A percentile compares a stretch with the other conserved stretches of the same genome.
Conservation (phyloP, 257 asterid genomes). For the Solanum pimpinellifolium region DNA sequence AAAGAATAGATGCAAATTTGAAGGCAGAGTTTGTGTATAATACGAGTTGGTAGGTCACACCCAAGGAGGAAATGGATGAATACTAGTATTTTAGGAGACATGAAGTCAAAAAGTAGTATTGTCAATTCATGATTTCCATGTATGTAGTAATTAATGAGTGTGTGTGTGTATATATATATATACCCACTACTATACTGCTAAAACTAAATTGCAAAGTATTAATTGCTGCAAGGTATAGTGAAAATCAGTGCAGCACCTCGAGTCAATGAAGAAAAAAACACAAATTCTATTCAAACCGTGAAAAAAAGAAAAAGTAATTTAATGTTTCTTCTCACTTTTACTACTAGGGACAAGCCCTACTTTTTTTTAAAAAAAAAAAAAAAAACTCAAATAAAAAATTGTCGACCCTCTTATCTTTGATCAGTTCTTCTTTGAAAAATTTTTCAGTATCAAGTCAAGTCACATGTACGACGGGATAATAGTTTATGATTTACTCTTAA, state of each 20-base stretch:
- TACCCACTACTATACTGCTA: not conserved
- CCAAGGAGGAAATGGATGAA: slow-evolving; percentile 6
- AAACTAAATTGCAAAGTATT: not conserved
- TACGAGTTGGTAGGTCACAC: slow-evolving; percentile 20
- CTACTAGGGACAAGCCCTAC: not conserved
- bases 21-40: slow-evolving; percentile 14
- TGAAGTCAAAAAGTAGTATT: slow-evolving; percentile 41
- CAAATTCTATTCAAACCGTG: not conserved
- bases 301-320: not conserved
- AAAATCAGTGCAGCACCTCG: slow-evolving; percentile 11
- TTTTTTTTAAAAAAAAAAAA: too few species aligned
- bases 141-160: not conserved
- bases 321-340: not conserved
- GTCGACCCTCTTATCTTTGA: not conserved
- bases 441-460: not conserved
- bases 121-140: slow-evolving; percentile 22
- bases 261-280: slow-evolving; percentile 2
- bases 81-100: not conserved
- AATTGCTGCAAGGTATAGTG: not conserved
- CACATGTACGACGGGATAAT: not conserved
- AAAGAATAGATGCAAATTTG: slow-evolving; percentile 12
- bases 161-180: too few species aligned
- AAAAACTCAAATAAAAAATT: not conserved
- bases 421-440: not conserved
- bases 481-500: not conserved